A percentile compares a stretch with the other conserved stretches of the same genome.
Evolutionary conservation across 345 rosid species (phyloP).

Genomic region (Adansonia digitata): DNA sequence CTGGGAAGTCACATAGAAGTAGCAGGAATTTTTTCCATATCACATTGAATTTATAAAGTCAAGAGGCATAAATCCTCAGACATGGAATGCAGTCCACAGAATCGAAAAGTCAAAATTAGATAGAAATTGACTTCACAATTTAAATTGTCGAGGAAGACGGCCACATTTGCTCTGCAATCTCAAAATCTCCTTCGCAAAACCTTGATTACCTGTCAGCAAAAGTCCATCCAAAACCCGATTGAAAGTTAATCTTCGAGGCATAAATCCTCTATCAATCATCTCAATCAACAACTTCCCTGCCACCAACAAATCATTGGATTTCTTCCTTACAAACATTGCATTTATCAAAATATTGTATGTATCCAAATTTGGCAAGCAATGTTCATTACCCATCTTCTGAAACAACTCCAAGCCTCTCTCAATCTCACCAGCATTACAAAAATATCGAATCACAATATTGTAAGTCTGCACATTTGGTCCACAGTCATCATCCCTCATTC

Average conservation of each 20-base stretch:
- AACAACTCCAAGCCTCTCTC: slow-evolving; percentile 62
- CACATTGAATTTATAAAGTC: not conserved
- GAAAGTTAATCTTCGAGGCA: slow-evolving; percentile 70
- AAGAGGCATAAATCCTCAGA: not conserved
- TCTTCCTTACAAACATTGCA: slow-evolving; percentile 89
- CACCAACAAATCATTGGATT: slow-evolving; percentile 58
- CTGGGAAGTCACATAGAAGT: not conserved
- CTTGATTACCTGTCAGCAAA: slow-evolving; percentile 76
- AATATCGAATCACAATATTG: slow-evolving; percentile 65
- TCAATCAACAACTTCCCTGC: slow-evolving; percentile 81
- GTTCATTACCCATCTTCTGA: slow-evolving; percentile 54
- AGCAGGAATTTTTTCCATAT: not conserved
- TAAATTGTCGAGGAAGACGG: slow-evolving; percentile 44
- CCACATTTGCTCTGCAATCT: slow-evolving; percentile 64
- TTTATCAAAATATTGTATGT: slow-evolving; percentile 73
- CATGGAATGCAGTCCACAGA: not conserved
- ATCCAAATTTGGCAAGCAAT: slow-evolving; percentile 83
- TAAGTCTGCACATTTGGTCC: slow-evolving; percentile 76
- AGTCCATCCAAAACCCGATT: slow-evolving; percentile 81
- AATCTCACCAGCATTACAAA: slow-evolving; percentile 61
- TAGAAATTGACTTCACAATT: slow-evolving; percentile 32
- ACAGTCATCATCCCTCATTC: slow-evolving; percentile 62
- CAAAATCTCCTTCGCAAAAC: slow-evolving; percentile 65
- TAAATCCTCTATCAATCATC: slow-evolving; percentile 91
- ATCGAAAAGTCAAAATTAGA: not conserved